Conservation (phyloP, 1,284 basidiomycete genomes). For the Melanopsichium pennsylvanicum region DNA sequence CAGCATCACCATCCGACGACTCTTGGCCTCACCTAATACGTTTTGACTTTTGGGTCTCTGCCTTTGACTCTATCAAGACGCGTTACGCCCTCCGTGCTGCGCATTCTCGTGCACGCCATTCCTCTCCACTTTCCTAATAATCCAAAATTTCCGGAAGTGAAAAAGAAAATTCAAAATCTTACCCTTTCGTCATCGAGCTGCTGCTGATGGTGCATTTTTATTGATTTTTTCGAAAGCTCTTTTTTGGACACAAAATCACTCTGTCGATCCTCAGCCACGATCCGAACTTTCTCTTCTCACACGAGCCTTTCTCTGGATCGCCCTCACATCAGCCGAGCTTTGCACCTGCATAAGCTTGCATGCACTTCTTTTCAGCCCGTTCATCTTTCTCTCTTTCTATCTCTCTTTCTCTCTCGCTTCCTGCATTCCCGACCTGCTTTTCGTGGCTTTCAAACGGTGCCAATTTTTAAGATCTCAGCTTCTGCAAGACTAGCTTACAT, state of each 20-base stretch:
- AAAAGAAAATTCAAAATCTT: background rate
- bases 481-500: background rate
- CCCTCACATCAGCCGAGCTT: background rate
- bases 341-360: constrained; percentile 2
- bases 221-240: background rate
- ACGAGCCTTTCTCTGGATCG: constrained; percentile 1
- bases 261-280: constrained; percentile 13
- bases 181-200: constrained; percentile 10
- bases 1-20: too few species aligned
- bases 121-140: too few species aligned
- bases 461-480: constrained; percentile 9
- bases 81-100: too few species aligned
- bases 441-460: too few species aligned
- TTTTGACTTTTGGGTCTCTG: too few species aligned
- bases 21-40: too few species aligned
- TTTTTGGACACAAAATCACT: background rate
- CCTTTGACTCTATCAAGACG: too few species aligned
- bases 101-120: constrained; percentile 5
- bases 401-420: background rate
- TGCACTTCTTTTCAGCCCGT: constrained; percentile 3
- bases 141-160: background rate
- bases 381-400: background rate
- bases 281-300: background rate
- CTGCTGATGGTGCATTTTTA: too few species aligned
- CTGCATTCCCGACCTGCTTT: background rate